Conservation (phyloP, 2,329 filamentous ascomycete genomes). For the Epichloe typhina region DNA sequence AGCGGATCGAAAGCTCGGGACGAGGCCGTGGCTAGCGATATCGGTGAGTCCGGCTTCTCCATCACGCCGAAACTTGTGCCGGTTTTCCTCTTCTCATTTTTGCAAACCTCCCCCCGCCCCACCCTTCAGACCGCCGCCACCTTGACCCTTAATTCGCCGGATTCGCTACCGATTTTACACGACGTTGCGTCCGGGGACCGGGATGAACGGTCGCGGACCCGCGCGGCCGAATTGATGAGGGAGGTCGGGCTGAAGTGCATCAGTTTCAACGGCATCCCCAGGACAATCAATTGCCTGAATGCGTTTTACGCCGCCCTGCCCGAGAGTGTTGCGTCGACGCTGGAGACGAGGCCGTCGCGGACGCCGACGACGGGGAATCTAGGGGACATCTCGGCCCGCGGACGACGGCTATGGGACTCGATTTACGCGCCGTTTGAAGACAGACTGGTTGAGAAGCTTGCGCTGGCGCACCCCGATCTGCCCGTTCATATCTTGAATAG, state of each 20-base stretch:
- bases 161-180: slow-evolving; percentile 54
- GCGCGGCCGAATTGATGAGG: slow-evolving; percentile 57
- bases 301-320: slow-evolving; percentile 55
- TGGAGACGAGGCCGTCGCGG: slow-evolving; percentile 46
- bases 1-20: slow-evolving; percentile 44
- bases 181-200: slow-evolving; percentile 26
- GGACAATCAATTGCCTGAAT: slow-evolving; percentile 70
- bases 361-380: slow-evolving; percentile 39
- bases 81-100: background rate
- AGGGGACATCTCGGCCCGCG: slow-evolving; percentile 39
- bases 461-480: slow-evolving; percentile 64
- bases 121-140: slow-evolving; percentile 56
- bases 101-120: background rate
- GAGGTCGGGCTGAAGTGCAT: slow-evolving; percentile 68
- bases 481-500: slow-evolving; percentile 65
- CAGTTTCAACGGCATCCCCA: slow-evolving; percentile 69
- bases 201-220: slow-evolving; percentile 17
- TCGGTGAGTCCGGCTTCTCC: slow-evolving; percentile 32
- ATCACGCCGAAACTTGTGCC: too few relatives aligned
- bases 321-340: slow-evolving; percentile 32
- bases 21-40: slow-evolving; percentile 52
- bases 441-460: slow-evolving; percentile 60
- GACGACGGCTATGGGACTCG: slow-evolving; percentile 57
- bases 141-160: slow-evolving; percentile 77
- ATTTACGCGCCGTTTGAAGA: slow-evolving; percentile 63